phyloP scores from a whole-genome alignment of 164 flowering plant species.

The Paratinospora sagittata region DNA sequence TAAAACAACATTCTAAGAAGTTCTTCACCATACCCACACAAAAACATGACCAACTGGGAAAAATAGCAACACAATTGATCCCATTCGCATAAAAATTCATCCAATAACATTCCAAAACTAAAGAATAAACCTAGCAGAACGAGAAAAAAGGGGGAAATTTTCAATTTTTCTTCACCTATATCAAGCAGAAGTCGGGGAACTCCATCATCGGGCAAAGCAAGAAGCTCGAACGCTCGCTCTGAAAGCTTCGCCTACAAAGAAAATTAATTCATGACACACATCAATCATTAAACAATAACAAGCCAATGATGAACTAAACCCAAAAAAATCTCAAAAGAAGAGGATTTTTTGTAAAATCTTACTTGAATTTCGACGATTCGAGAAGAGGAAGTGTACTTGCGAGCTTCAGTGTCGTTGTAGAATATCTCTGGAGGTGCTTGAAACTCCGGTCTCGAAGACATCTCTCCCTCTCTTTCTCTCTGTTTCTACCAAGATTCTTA shows the following conservation, averaged over 20 bases:
- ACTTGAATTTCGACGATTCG: slow-evolving; percentile 91
- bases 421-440: slow-evolving; percentile 92
- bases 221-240: slow-evolving; percentile 91
- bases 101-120: not conserved
- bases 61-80: not conserved
- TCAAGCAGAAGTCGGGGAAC: slow-evolving; percentile 82
- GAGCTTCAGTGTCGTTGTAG: slow-evolving; percentile 77
- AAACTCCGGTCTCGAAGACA: slow-evolving; percentile 73
- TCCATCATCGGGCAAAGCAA: slow-evolving; percentile 83
- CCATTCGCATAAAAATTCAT: not conserved
- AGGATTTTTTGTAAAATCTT: not conserved
- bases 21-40: not conserved
- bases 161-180: slow-evolving; percentile 63
- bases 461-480: too few relatives aligned
- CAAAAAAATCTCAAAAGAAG: too few relatives aligned
- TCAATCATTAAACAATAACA: not conserved
- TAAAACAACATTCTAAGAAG: not conserved
- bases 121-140: too few relatives aligned
- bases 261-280: not conserved
- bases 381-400: slow-evolving; percentile 88
- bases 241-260: slow-evolving; percentile 76
- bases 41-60: not conserved
- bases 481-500: too few relatives aligned
- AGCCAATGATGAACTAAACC: not conserved
- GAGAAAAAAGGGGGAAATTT: not conserved